phyloP scores from a whole-genome alignment of 139 green algal species.

The Penium margaritaceum region DNA sequence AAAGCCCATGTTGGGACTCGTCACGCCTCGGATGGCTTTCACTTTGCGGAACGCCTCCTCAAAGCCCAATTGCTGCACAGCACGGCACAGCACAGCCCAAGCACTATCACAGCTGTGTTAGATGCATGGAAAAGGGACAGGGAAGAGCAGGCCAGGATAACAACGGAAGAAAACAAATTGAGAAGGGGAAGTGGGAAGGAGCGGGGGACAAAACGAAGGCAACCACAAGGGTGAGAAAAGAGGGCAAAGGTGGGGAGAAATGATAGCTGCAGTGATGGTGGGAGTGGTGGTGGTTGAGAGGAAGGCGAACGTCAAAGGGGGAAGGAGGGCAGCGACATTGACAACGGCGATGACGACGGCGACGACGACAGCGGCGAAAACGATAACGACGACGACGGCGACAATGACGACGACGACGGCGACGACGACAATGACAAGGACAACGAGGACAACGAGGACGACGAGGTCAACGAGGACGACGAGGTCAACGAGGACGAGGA shows the following conservation, averaged over 20 bases:
- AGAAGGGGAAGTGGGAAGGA: no score
- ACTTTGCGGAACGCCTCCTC: slow-evolving; percentile 75
- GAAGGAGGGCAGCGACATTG: neutral
- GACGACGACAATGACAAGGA: neutral
- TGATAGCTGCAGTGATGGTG: no score
- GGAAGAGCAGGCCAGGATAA: neutral
- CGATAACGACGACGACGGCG: neutral
- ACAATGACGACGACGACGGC: neutral
- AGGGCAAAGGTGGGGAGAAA: no score
- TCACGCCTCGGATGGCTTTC: slow-evolving; percentile 69
- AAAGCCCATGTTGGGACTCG: slow-evolving; percentile 94
- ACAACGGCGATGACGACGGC: neutral
- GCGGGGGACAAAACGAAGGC: neutral
- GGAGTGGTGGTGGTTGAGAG: neutral
- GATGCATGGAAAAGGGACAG: no score
- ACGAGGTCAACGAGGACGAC: neutral
- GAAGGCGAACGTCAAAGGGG: neutral
- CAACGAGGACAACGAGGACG: neutral
- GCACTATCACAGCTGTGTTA: no score
- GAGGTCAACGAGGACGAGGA: neutral
- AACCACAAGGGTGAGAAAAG: no score
- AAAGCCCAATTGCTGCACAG: slow-evolving; percentile 35
- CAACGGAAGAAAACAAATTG: no score
- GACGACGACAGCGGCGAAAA: neutral
- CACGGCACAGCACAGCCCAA: no score